phyloP scores from a whole-genome alignment of 306 rosid species.

The Psophocarpus tetragonolobus region DNA sequence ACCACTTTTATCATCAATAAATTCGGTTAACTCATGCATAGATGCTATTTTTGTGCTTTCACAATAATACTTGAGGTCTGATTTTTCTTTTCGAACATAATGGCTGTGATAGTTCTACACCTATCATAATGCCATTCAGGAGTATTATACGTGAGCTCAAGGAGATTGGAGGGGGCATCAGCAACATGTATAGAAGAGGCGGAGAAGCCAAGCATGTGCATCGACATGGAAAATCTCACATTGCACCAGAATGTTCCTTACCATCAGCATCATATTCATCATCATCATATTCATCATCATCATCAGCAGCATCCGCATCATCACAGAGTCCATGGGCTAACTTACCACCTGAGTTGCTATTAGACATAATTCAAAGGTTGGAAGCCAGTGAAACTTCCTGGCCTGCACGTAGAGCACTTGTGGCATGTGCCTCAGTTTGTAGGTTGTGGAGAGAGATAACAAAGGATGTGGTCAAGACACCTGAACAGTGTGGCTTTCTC shows the following conservation, averaged over 20 bases:
- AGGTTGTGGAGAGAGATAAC: slow-evolving; percentile 80
- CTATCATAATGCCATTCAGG: slow-evolving; percentile 59
- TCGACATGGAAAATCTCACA: slow-evolving; percentile 69
- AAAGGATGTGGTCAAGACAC: slow-evolving; percentile 75
- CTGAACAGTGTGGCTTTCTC: slow-evolving; percentile 75
- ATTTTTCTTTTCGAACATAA: slow-evolving; percentile 6
- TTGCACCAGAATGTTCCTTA: slow-evolving; percentile 71
- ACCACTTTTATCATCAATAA: background rate
- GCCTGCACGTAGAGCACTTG: slow-evolving; percentile 80
- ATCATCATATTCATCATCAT: background rate
- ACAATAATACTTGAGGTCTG: background rate
- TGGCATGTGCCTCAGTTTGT: slow-evolving; percentile 92
- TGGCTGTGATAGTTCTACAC: slow-evolving; percentile 27
- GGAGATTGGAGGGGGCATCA: slow-evolving; percentile 59
- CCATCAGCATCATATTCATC: background rate
- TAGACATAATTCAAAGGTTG: slow-evolving; percentile 83
- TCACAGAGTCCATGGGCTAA: slow-evolving; percentile 71
- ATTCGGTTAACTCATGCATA: slow-evolving; percentile 25
- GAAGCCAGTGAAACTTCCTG: slow-evolving; percentile 76
- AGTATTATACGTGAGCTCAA: slow-evolving; percentile 55
- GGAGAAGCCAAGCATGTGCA: slow-evolving; percentile 42
- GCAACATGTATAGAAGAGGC: slow-evolving; percentile 56
- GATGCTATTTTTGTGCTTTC: background rate
- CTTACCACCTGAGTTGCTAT: slow-evolving; percentile 80
- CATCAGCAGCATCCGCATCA: slow-evolving; percentile 4